These are phyloP conservation scores for Podospora anserina DNA, from an alignment of 495 filamentous ascomycete species.

Conservation along the genomic window DNA sequence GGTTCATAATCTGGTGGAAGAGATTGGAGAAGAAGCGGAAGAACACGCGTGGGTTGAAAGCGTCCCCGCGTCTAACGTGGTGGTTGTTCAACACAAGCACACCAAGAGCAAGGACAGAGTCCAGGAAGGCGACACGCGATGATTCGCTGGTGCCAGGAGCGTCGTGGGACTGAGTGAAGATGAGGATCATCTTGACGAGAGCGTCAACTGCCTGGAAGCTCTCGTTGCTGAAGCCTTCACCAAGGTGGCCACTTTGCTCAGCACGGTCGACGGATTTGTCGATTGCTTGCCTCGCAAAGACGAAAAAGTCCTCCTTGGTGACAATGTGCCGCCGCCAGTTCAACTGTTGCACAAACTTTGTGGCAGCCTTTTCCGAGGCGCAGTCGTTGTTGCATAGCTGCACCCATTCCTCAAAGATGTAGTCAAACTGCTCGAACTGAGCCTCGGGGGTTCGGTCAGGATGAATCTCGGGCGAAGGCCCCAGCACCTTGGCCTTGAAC, in stretches of 20 bases:
- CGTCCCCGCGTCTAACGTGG: conserved; percentile 74
- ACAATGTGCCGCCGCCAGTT: conserved; percentile 67
- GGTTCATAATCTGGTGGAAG: conserved; percentile 56
- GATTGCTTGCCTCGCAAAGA: conserved; percentile 79
- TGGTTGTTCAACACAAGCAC: conserved; percentile 82
- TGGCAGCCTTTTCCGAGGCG: conserved; percentile 64
- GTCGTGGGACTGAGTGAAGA: conserved; percentile 64
- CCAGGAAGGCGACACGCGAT: conserved; percentile 63
- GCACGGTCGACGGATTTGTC: conserved; percentile 73
- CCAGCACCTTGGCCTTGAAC: conserved; percentile 70
- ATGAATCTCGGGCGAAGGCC: conserved; percentile 52
- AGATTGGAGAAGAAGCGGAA: conserved; percentile 86
- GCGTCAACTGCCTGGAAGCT: conserved; percentile 76
- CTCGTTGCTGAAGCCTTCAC: conserved; percentile 57
- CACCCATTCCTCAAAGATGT: conserved; percentile 93
- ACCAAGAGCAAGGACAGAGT: conserved; percentile 69
- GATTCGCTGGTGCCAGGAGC: conserved; percentile 46
- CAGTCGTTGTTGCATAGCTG: conserved; percentile 71
- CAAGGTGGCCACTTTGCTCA: conserved; percentile 60
- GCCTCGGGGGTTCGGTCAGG: conserved; percentile 24
- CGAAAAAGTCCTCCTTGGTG: conserved; percentile 65
- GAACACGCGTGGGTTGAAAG: conserved; percentile 84
- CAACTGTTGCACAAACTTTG: conserved; percentile 81
- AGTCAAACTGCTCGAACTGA: conserved; percentile 80
- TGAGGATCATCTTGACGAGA: conserved; percentile 77